Evolutionary conservation across 2,329 filamentous ascomycete genomes (phyloP).

Genomic region (Colletotrichum sp.): DNA sequence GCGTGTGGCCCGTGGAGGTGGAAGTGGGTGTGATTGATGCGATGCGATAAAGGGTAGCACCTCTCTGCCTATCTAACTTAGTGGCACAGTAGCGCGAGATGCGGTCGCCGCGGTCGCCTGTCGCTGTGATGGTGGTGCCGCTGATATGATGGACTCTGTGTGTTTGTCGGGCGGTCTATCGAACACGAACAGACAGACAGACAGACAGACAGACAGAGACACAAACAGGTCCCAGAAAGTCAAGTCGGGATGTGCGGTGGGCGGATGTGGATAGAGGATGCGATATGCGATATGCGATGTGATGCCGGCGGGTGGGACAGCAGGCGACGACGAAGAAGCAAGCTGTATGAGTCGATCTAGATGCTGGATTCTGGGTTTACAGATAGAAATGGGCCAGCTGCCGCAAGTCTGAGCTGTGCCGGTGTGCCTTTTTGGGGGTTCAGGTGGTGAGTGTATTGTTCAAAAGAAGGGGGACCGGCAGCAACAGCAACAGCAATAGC

Average conservation of each 20-base stretch:
- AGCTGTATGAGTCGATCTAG: background rate
- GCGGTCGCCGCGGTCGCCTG: background rate
- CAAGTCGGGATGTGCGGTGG: background rate
- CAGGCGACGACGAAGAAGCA: background rate
- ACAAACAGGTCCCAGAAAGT: background rate
- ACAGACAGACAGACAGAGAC: background rate
- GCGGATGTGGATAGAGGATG: background rate
- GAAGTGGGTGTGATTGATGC: background rate
- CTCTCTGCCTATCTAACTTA: background rate
- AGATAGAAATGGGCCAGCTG: background rate
- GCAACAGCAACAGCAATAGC: background rate
- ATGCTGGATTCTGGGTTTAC: background rate
- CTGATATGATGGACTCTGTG: background rate
- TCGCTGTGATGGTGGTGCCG: background rate
- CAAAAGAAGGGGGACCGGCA: background rate
- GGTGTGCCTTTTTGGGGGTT: background rate
- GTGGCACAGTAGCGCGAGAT: background rate
- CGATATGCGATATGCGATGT: background rate
- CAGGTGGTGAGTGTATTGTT: background rate
- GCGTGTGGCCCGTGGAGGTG: background rate
- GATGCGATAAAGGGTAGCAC: constrained; percentile 21
- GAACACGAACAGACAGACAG: background rate
- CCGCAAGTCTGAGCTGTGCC: background rate
- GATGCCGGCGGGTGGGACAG: background rate
- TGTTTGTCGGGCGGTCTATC: background rate